Percentiles rank a stretch among this genome's conserved stretches.
These are phyloP conservation scores for Gnaphalium uliginosum DNA, from an alignment of 129 eudicot genomes.

Conservation along the genomic window DNA sequence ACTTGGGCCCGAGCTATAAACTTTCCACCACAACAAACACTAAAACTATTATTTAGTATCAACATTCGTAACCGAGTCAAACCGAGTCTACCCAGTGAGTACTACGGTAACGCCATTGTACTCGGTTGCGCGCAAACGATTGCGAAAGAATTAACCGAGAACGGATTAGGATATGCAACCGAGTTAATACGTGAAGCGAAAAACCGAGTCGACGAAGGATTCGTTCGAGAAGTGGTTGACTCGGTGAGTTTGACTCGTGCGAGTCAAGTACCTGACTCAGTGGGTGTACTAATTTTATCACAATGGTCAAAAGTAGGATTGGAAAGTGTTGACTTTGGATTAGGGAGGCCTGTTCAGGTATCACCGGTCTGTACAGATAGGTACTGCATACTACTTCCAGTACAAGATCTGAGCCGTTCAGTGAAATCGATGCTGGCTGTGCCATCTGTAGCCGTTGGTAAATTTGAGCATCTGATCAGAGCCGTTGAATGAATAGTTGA, in stretches of 20 bases:
- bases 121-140: slow-evolving; percentile 66
- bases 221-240: slow-evolving; percentile 62
- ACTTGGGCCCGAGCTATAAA: slow-evolving; percentile 65
- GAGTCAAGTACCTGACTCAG: slow-evolving; percentile 54
- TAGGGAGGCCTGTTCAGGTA: slow-evolving; percentile 67
- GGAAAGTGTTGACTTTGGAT: slow-evolving; percentile 68
- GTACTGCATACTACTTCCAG: slow-evolving; percentile 73
- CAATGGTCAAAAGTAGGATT: slow-evolving; percentile 82
- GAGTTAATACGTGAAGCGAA: slow-evolving; percentile 60
- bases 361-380: slow-evolving; percentile 66
- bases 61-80: slow-evolving; percentile 60
- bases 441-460: slow-evolving; percentile 58
- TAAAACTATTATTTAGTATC: slow-evolving; percentile 62
- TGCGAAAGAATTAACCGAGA: slow-evolving; percentile 38
- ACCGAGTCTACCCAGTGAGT: slow-evolving; percentile 63
- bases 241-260: slow-evolving; percentile 47
- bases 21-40: slow-evolving; percentile 55
- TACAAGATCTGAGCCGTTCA: slow-evolving; percentile 38
- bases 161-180: slow-evolving; percentile 41
- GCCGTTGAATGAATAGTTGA: slow-evolving; percentile 32
- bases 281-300: slow-evolving; percentile 67
- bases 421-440: slow-evolving; percentile 66
- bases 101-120: slow-evolving; percentile 71
- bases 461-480: slow-evolving; percentile 43
- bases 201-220: slow-evolving; percentile 53